Evolutionary conservation across 768 basidiomycete species (phyloP).

Genomic region (Galerina sulciceps): DNA sequence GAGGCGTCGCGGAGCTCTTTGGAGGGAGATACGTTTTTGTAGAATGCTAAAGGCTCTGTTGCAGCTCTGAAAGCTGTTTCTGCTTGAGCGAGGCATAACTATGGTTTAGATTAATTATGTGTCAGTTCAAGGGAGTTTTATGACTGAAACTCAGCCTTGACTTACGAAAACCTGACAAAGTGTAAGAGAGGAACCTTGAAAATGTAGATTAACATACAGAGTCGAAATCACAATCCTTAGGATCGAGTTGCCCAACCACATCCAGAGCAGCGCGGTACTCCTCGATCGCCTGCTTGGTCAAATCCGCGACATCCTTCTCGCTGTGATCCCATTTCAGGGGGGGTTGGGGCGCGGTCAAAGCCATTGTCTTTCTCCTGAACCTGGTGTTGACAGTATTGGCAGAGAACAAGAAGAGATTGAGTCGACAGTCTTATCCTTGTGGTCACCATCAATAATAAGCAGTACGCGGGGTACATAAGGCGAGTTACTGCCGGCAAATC

Average conservation of each 20-base stretch:
- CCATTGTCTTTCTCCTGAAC: constrained; percentile 30
- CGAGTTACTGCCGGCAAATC: too few relatives aligned
- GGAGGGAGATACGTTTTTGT: constrained; percentile 78
- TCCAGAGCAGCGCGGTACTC: constrained; percentile 59
- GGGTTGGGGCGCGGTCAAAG: constrained; percentile 66
- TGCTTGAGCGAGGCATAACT: constrained; percentile 62
- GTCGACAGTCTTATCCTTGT: too few relatives aligned
- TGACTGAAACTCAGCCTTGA: constrained; percentile 12
- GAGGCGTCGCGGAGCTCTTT: constrained; percentile 82
- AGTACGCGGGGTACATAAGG: too few relatives aligned
- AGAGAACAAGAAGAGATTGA: too few relatives aligned
- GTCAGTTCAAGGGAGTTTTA: constrained; percentile 6
- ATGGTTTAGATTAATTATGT: constrained; percentile 16
- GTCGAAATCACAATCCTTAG: constrained; percentile 63
- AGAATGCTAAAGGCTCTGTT: constrained; percentile 73
- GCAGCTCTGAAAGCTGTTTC: constrained; percentile 56
- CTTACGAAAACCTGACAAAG: constrained; percentile 70
- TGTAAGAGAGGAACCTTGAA: constrained; percentile 2
- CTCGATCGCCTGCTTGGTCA: constrained; percentile 63
- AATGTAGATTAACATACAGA: constrained; percentile 50
- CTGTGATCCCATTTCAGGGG: constrained; percentile 71
- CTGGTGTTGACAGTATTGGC: too few relatives aligned
- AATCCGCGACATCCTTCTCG: constrained; percentile 56
- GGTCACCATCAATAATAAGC: too few relatives aligned
- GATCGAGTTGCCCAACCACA: constrained; percentile 58